Conservation (phyloP, 768 basidiomycete species). For the Hypholoma fasciculare region DNA sequence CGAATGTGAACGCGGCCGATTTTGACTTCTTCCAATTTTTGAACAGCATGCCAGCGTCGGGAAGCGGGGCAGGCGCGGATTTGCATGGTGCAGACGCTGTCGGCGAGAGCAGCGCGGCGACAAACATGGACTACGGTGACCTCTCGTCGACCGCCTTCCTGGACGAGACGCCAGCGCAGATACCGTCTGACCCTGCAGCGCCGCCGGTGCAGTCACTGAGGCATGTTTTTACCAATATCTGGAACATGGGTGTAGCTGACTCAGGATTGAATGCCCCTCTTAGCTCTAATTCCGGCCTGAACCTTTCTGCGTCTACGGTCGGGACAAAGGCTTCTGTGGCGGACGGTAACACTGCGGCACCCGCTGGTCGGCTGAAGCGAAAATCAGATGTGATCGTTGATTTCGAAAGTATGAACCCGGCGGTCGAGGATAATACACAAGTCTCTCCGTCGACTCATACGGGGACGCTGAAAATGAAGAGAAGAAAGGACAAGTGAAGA, state of each 20-base stretch:
- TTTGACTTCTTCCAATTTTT: conserved; percentile 20
- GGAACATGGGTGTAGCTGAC: conserved; percentile 11
- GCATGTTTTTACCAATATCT: conserved; percentile 19
- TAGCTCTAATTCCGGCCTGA: conserved; percentile 11
- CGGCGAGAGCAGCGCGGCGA: background rate
- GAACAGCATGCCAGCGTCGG: conserved; percentile 10
- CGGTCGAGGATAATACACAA: conserved; percentile 16
- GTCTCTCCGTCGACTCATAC: background rate
- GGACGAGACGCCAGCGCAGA: conserved; percentile 27
- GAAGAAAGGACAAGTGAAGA: conserved; percentile 22
- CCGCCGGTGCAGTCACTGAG: conserved; percentile 24
- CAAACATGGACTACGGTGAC: conserved; percentile 15
- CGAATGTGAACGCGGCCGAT: conserved; percentile 5
- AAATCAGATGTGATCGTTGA: conserved; percentile 34
- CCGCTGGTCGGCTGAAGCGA: conserved; percentile 31
- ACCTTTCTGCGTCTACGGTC: conserved; percentile 3
- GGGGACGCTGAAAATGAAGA: conserved; percentile 9
- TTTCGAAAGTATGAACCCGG: conserved; percentile 14
- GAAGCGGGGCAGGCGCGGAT: background rate
- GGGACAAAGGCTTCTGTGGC: background rate
- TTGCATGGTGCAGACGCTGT: too few species aligned
- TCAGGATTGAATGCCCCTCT: background rate
- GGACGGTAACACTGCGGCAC: background rate
- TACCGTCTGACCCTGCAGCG: conserved; percentile 17
- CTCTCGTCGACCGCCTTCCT: conserved; percentile 24